phyloP scores from a whole-genome alignment of 306 rosid genomes.

The Morella rubra region DNA sequence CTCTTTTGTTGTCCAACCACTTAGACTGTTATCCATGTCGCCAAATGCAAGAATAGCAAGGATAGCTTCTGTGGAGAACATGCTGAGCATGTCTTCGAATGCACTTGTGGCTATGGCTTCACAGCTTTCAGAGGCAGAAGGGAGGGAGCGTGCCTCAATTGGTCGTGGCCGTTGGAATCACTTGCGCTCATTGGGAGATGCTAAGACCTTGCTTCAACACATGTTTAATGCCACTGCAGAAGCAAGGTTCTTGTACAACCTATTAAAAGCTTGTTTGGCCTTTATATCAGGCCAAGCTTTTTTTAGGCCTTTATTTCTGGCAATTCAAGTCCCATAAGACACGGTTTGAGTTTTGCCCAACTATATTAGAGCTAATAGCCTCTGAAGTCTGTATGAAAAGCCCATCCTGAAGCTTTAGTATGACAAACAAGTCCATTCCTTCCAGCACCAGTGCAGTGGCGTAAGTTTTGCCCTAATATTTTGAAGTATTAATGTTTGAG shows the following conservation, averaged over 20 bases:
- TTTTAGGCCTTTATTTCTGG: neutral
- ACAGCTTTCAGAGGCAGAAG: constrained; percentile 75
- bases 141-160: constrained; percentile 54
- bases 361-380: neutral
- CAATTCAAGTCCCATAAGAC: neutral
- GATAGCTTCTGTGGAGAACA: constrained; percentile 72
- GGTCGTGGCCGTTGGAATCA: constrained; percentile 80
- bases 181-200: constrained; percentile 77
- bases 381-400: neutral
- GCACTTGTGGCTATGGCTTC: constrained; percentile 68
- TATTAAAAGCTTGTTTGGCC: constrained; percentile 21
- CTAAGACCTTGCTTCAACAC: constrained; percentile 66
- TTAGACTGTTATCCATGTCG: constrained; percentile 68
- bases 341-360: neutral
- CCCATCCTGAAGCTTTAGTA: neutral
- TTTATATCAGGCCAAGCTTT: neutral
- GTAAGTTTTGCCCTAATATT: neutral
- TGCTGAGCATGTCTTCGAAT: constrained; percentile 65
- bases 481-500: constrained; percentile 20
- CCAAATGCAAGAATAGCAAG: constrained; percentile 60
- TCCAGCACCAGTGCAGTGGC: neutral
- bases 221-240: constrained; percentile 61
- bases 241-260: constrained; percentile 56
- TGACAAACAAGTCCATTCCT: neutral
- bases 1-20: constrained; percentile 16